Evolutionary conservation across 805 yeast species (phyloP), one percentile per base, ranked within the genome.

Genomic region (Ogataea pini): DNA sequence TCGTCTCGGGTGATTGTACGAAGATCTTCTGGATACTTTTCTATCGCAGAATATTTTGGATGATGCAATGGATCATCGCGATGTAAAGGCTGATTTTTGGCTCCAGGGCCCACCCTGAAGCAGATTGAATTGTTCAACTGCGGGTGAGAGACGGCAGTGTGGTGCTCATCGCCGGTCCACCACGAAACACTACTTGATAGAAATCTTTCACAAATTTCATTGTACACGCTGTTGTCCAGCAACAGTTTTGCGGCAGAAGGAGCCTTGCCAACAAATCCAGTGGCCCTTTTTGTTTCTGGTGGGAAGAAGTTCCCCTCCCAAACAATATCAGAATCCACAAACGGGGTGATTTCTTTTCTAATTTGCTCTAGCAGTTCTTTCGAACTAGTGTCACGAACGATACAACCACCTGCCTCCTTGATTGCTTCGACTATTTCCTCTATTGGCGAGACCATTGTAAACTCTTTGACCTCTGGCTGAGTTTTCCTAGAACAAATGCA

Each of bases 301-400:
- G 66, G 64, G 43, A 60, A 61, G 22, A 60, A 61, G 29, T 41
- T 29, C 13, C 58, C 64, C 28, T 62, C 60, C 64, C 64, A 59
- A 6, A 54, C 47, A 14, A 41, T 39, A 36, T 59, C 59, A 2
- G 58, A 49, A 43, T 57, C 61, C 27, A 58, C 55, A 33, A 51
- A 54, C 2, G 66, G 66, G 7, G 52, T 48, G 14, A 59, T 46
- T 18, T 62, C 63, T n/a, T 48, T 43, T 18, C 46, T 47, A 36
- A 61, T 53, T 24, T 51, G 31, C 4, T 52, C 56, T 42, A 55
- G 41, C 4, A 40, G 48, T 8, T 46, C 50, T 4, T 36, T n/a
- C n/a, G 47, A 42, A 27, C 57, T 42, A 39, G 49, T 55, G 42
- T 60, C 49, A 31, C 56, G 51, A 24, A 62, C 55, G 13, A 62